Evolutionary conservation across 2,329 filamentous ascomycete genomes (phyloP), one percentile per base, ranked within the genome.

Genomic region (Colletotrichum musae): DNA sequence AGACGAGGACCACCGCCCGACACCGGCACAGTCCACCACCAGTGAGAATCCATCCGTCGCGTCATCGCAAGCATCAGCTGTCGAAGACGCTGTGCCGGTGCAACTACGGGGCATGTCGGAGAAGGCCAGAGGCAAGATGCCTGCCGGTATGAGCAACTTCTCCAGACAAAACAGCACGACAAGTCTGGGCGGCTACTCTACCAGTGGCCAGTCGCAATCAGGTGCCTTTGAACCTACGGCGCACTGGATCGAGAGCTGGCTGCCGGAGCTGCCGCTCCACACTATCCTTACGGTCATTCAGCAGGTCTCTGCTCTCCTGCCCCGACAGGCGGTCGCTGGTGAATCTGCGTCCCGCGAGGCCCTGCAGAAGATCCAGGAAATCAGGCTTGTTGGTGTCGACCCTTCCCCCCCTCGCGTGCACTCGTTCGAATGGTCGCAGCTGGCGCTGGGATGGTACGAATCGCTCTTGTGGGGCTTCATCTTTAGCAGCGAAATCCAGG

Each of bases 51-150:
- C 90, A 74, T 86, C 88, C 71, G 87, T 90, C 45, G 88, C 92
- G 24, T 91, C 93, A 4, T 95, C 93, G 0, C 84, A 92, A 21
- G 89, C 89, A 0, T 89, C 89, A 0, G 84, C 85, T 47, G 82
- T 88, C 1, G 94, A 97, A 68, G 94, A 97, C 70, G 92, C 92
- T 4, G 89, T 97, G 10, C 94, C 94, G 15, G 86, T 91, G 21
- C 95, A 98, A 77, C 79, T 97, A 36, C 89, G 94, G 66, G 94
- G 94, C 63, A 97, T 98, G 93, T 98, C 95, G 21, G 96, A 98
- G 80, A 99, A 98, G 79, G 96, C 96, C 16, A 87, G 96, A 58
- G 96, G 96, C 7, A 99, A 99, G 80, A 94, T 97, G 90, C 96
- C 95, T 32, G 94, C 93, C 13, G 93, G 93, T 1, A 86, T 92